Base-by-base conservation (phyloP, 345 rosid genomes). In the Clarkia xantiana region DNA sequence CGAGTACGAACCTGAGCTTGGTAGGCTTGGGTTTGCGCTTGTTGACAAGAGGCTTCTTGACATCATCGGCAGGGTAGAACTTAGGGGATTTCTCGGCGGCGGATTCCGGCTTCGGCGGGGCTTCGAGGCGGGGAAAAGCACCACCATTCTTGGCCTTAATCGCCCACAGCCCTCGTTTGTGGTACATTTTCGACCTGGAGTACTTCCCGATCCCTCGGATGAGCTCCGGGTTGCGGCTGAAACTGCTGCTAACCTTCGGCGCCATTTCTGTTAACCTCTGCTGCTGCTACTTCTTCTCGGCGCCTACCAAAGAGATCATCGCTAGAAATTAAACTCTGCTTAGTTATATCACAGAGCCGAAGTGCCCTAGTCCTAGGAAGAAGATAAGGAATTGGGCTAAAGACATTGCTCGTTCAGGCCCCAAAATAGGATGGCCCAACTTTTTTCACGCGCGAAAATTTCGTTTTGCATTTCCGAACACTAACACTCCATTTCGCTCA, bases 81-180 rank as follows among this genome's bases (percentile, higher is more conserved):
- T 76, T 78, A 4, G 80, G 74, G 0, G 65, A 58, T 56, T 67
- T 78, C 65, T 69, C 82, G 16, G 57, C 77, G 6, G 84, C 53
- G 53, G 84, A 59, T 1, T 67, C 62, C 1, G 72, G 72, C 56
- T 77, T 75, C 1, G 78, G 47, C 55, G 69, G 65, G 50, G 86
- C 74, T 22, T 76, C 81, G 62, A 85, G 95, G 62, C 68, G 82
- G 2, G 97, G 94, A 49, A 81, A 83, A 38, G 56, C 81, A 65
- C 91, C 91, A 57, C 94, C 96, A 16, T 90, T 72, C 57, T 86
- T 81, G 12, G 86, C 94, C 78, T 83, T 86, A 47, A 78, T 76
- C 0, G 89, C 89, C 84, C 82, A 81, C 19, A 77, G 60, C 18
- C 89, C 89, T 42, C 80, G 60, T 75, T 78, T 81, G 64, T 75